phyloP scores from a whole-genome alignment of 2,329 filamentous ascomycete species.

The Cercospora sp. region DNA sequence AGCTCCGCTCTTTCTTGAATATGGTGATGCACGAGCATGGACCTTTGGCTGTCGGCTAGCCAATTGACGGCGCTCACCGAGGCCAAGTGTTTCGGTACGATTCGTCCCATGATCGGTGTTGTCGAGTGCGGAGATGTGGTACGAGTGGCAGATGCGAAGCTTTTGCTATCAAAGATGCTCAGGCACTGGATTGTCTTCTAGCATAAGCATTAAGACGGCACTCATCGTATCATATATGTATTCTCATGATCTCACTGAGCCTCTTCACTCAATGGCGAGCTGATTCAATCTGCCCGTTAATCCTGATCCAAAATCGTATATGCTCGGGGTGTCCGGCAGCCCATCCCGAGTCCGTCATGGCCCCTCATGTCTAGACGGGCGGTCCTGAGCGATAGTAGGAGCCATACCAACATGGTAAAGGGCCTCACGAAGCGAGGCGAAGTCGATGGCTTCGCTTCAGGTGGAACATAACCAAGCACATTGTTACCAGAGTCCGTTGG shows the following conservation, averaged over 20 bases:
- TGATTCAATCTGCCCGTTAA: not conserved
- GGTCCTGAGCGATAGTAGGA: not conserved
- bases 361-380: not conserved
- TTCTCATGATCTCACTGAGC: not conserved
- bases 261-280: not conserved
- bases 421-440: not conserved
- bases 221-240: not conserved
- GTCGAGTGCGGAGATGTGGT: not conserved
- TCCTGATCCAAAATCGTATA: not conserved
- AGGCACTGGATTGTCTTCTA: not conserved
- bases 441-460: not conserved
- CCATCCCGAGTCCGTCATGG: not conserved
- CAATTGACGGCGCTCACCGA: not conserved
- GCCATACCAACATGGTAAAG: not conserved
- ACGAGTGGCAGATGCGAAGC: not conserved
- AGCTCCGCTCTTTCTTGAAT: not conserved
- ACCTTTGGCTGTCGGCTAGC: not conserved
- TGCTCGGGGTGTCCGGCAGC: not conserved
- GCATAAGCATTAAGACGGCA: not conserved
- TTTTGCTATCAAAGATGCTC: not conserved
- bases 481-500: not conserved
- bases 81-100: not conserved
- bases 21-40: not conserved
- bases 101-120: not conserved
- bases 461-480: not conserved